These are phyloP conservation scores for Coemansia sp. DNA, from an alignment of 192 early-diverging fungal genomes.

Conservation along the genomic window DNA sequence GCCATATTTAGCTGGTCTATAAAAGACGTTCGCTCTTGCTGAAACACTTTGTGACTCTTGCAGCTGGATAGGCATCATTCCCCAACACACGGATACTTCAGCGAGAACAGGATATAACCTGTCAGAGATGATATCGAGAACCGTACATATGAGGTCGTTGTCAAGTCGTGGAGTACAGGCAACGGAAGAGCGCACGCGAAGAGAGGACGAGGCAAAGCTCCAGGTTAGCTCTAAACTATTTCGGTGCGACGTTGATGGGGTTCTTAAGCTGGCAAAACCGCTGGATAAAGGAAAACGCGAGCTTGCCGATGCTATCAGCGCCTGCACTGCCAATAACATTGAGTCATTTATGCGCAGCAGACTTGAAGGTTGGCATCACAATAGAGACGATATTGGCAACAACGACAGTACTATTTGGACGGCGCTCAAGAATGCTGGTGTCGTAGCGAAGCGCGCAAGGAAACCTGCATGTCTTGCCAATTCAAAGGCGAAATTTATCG, in stretches of 20 bases:
- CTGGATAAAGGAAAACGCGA: too few species aligned
- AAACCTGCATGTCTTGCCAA: neutral
- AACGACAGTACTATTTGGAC: neutral
- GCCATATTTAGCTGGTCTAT: neutral
- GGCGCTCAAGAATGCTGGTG: neutral
- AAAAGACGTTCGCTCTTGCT: neutral
- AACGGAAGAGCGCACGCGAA: neutral
- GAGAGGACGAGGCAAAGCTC: too few species aligned
- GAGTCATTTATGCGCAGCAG: neutral
- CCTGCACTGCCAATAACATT: neutral
- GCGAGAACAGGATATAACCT: neutral
- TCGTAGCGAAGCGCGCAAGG: neutral
- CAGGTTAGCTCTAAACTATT: too few species aligned
- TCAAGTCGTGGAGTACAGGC: neutral
- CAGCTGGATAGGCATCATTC: neutral
- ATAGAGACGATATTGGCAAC: neutral
- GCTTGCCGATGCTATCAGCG: too few species aligned
- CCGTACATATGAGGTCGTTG: neutral
- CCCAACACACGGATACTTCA: neutral
- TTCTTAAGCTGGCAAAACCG: too few species aligned
- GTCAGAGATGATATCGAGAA: neutral
- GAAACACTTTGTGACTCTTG: neutral
- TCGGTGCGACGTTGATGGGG: too few species aligned
- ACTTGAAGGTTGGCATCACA: neutral
- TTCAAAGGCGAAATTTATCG: neutral